Base-by-base conservation (phyloP, 2,329 filamentous ascomycete species). In the Chaetomium strumarium region DNA sequence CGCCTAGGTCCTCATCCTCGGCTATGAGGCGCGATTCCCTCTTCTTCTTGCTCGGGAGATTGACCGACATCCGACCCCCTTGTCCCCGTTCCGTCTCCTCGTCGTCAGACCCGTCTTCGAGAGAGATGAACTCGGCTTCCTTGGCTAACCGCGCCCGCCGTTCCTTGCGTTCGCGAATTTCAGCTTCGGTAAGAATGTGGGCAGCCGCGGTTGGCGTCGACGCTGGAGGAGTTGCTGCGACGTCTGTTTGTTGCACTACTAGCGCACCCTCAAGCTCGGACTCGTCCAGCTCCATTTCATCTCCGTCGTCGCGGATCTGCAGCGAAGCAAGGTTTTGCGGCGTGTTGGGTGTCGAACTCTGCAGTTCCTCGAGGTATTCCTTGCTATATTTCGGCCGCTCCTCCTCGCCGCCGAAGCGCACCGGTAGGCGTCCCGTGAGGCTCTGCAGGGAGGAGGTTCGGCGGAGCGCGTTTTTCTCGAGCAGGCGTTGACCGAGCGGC, bases 151-250 rank as follows among this genome's bases (percentile, higher is more conserved):
- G 83, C n/a, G 86, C 86, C 14, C 92, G 81, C 2, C 93, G 82
- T 55, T 90, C 88, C 69, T 96, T 97, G 73, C 91, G 95, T 70
- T 95, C 91, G 29, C 80, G 80, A 46, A 97, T 95, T 64, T 96
- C 88, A 2, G 86, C 81, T 56, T 91, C 86, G 2, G 86, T 90
- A 3, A 92, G 83, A 58, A 96, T 90, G 6, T 66, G 19, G 56
- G 53, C 8, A 7, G 45, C n/a, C 6, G 61, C 5, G 60, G 63
- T 63, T 17, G 45, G 33, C n/a, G 36, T 16, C 14, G 42, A 10
- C 8, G n/a, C 49, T n/a, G 61, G 64, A 61, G 31, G 71, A 5
- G 34, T 10, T 3, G 34, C 34, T 67, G 47, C 69, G 55, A 60
- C 68, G 10, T 79, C 70, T 53, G 60, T 56, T 3, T 66, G 62